Conservation (phyloP, 352 stramenopile genomes). For the Plasmopara muralis region DNA sequence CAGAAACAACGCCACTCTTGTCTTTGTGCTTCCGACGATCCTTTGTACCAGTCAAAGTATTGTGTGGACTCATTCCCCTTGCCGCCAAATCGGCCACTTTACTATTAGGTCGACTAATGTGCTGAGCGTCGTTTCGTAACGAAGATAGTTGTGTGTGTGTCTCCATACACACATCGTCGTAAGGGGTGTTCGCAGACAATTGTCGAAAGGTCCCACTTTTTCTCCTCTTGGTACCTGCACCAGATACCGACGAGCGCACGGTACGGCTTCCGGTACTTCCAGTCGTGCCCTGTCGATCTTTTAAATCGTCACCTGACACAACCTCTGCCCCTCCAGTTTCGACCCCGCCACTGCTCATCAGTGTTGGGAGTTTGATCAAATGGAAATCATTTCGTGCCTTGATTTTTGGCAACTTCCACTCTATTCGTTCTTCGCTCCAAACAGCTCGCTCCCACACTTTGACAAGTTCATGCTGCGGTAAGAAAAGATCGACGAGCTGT, state of each 20-base stretch:
- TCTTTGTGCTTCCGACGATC: constrained; percentile 36
- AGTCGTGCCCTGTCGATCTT: constrained; percentile 15
- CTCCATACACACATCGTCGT: not conserved
- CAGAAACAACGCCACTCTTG: constrained; percentile 10
- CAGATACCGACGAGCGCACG: constrained; percentile 27
- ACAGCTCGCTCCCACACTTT: constrained; percentile 85
- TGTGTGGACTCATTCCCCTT: constrained; percentile 23
- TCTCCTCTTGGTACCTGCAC: constrained; percentile 26
- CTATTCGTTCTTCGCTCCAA: constrained; percentile 77
- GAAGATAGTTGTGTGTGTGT: not conserved
- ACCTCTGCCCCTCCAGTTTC: constrained; percentile 32
- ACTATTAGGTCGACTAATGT: constrained; percentile 18
- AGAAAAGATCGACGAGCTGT: constrained; percentile 80
- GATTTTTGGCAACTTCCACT: constrained; percentile 68
- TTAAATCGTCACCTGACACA: constrained; percentile 48
- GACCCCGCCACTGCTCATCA: not conserved
- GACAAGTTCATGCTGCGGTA: constrained; percentile 78
- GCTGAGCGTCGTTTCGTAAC: constrained; percentile 17
- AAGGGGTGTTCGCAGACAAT: not conserved
- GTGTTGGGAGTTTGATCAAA: constrained; percentile 60
- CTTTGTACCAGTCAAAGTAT: constrained; percentile 25
- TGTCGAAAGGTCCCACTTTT: constrained; percentile 21
- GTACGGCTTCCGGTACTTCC: constrained; percentile 21
- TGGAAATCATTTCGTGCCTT: constrained; percentile 77
- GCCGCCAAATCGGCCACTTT: constrained; percentile 6